Evolutionary conservation across 441 rosid species (phyloP).

Genomic region (Biscutella laevigata): DNA sequence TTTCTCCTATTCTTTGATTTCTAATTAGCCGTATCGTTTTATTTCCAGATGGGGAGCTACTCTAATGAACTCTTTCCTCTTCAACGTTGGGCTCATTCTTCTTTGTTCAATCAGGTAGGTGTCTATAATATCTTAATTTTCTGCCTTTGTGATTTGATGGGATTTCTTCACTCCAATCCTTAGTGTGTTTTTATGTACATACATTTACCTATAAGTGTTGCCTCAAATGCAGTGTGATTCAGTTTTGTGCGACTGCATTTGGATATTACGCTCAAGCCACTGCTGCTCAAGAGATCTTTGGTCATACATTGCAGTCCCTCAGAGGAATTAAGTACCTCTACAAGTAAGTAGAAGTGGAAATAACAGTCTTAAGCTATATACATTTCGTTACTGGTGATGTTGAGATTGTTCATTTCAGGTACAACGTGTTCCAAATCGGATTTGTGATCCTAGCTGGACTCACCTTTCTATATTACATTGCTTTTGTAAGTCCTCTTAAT

Average conservation of each 20-base stretch:
- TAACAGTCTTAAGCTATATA: neutral
- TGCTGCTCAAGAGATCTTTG: conserved; percentile 95
- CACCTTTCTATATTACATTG: conserved; percentile 75
- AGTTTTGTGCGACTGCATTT: conserved; percentile 92
- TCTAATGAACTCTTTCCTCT: conserved; percentile 95
- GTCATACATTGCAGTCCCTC: conserved; percentile 94
- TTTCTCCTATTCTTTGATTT: conserved; percentile 10
- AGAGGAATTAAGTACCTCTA: conserved; percentile 87
- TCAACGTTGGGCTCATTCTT: conserved; percentile 93
- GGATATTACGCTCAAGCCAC: conserved; percentile 99
- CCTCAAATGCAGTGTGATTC: conserved; percentile 90
- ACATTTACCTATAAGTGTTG: too few relatives aligned
- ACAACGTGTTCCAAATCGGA: conserved; percentile 90
- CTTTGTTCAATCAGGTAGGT: conserved; percentile 85
- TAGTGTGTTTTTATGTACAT: neutral
- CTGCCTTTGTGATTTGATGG: neutral
- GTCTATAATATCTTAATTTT: neutral
- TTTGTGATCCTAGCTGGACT: conserved; percentile 77
- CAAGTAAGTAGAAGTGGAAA: conserved; percentile 54
- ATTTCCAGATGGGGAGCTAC: conserved; percentile 95
- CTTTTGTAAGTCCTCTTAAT: conserved; percentile 55
- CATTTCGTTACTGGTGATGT: neutral
- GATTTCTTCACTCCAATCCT: neutral
- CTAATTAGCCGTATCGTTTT: conserved; percentile 24
- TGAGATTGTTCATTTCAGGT: conserved; percentile 39